phyloP scores from a whole-genome alignment of 2,329 filamentous ascomycete species.

The Aspergillus sp. region DNA sequence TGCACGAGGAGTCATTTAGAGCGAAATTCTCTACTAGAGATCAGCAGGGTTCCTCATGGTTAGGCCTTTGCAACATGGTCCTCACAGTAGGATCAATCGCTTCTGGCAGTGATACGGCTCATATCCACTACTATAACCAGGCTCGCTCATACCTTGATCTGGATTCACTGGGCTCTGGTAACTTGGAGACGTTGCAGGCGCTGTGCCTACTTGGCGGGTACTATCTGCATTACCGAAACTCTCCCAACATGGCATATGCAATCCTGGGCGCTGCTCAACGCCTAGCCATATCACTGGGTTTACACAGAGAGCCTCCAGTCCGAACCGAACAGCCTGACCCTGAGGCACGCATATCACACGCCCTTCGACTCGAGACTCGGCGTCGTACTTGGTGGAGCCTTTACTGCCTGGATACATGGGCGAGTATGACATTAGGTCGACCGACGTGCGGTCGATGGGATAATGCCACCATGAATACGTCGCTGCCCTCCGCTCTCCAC shows the following conservation, averaged over 20 bases:
- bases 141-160: conserved; percentile 3
- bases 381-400: conserved; percentile 11
- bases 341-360: background rate
- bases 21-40: background rate
- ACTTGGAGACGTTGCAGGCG: conserved; percentile 15
- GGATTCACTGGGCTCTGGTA: conserved; percentile 13
- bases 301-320: conserved; percentile 5
- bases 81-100: conserved; percentile 7
- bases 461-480: conserved; percentile 4
- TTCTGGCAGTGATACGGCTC: conserved; percentile 2
- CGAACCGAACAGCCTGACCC: background rate
- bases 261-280: conserved; percentile 18
- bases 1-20: conserved; percentile 5
- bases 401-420: conserved; percentile 11
- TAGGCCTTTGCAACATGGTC: conserved; percentile 8
- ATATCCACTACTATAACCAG: conserved; percentile 4
- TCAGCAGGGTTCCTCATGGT: conserved; percentile 1
- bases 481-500: background rate
- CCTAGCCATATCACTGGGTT: conserved; percentile 13
- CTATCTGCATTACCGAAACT: conserved; percentile 17
- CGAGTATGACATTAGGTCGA: conserved; percentile 8
- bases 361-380: background rate
- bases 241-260: conserved; percentile 16
- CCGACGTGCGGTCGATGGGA: conserved; percentile 9
- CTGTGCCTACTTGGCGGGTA: conserved; percentile 15